Conservation (phyloP, 78 protist genomes). For the Emiliania huxleyi region DNA sequence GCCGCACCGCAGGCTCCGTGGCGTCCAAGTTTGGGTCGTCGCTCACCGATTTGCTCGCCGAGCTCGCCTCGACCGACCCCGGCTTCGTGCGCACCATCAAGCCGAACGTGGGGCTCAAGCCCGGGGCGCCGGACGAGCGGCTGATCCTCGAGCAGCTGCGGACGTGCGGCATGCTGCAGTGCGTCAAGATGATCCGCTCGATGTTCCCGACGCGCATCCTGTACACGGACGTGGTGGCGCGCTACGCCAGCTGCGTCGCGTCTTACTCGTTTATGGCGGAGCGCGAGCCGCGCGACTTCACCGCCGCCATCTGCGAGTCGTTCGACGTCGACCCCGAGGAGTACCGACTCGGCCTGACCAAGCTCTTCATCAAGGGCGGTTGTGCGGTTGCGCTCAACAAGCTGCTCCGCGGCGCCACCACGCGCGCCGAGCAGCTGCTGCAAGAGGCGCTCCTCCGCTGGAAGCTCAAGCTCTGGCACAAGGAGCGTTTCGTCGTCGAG, state of each 20-base stretch:
- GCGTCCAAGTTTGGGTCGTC: neutral
- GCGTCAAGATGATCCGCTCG: constrained; percentile 69
- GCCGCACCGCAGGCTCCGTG: neutral
- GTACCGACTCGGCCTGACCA: neutral
- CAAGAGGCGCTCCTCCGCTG: neutral
- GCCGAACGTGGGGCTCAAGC: constrained; percentile 25
- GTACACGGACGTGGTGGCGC: neutral
- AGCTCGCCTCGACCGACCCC: constrained; percentile 38
- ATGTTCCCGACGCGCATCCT: neutral
- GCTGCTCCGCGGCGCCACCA: neutral
- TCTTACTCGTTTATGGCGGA: neutral
- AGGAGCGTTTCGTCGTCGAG: neutral
- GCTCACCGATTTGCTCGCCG: constrained; percentile 23
- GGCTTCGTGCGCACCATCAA: constrained; percentile 49
- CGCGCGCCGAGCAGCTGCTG: neutral
- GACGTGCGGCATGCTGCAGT: neutral
- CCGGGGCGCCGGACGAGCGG: neutral
- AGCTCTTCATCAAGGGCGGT: neutral
- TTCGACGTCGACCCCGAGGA: neutral
- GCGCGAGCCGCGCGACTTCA: neutral
- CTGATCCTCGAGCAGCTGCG: neutral
- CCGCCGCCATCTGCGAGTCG: neutral
- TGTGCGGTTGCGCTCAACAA: neutral
- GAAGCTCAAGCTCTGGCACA: neutral
- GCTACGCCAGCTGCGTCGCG: neutral